Conservation (phyloP, 768 basidiomycete genomes). For the Trametes gibbosa region DNA sequence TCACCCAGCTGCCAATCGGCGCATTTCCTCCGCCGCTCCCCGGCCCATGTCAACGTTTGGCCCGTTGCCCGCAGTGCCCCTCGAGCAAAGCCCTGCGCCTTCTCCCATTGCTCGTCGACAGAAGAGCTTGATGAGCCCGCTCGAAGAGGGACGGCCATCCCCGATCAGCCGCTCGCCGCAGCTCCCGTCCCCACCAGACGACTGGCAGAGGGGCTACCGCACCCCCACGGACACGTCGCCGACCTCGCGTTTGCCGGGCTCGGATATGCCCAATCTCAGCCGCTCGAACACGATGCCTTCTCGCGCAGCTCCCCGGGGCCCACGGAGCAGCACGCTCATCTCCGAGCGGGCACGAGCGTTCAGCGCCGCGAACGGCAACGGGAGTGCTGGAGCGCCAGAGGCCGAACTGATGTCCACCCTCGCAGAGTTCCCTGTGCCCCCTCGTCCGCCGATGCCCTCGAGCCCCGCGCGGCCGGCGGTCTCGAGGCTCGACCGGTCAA, state of each 20-base stretch:
- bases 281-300: conserved; percentile 29
- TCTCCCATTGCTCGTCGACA: conserved; percentile 8
- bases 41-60: conserved; percentile 20
- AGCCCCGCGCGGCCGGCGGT: conserved; percentile 20
- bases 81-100: conserved; percentile 8
- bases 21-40: conserved; percentile 7
- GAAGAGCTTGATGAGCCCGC: not conserved
- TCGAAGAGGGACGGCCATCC: not conserved
- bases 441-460: conserved; percentile 20
- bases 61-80: conserved; percentile 18
- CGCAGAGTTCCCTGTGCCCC: conserved; percentile 34
- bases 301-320: conserved; percentile 19
- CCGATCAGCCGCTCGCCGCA: conserved; percentile 1
- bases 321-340: conserved; percentile 28
- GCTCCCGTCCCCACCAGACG: conserved; percentile 13
- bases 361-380: conserved; percentile 24
- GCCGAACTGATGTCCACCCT: conserved; percentile 30
- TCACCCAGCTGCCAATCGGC: conserved; percentile 21
- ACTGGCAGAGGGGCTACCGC: conserved; percentile 3
- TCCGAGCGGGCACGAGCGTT: conserved; percentile 30
- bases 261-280: conserved; percentile 11
- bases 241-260: not conserved
- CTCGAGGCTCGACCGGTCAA: conserved; percentile 31
- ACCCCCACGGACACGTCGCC: conserved; percentile 15
- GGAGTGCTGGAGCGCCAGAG: not conserved